Evolutionary conservation across 1,284 basidiomycete species (phyloP).

Genomic region (Wallemia hederae): DNA sequence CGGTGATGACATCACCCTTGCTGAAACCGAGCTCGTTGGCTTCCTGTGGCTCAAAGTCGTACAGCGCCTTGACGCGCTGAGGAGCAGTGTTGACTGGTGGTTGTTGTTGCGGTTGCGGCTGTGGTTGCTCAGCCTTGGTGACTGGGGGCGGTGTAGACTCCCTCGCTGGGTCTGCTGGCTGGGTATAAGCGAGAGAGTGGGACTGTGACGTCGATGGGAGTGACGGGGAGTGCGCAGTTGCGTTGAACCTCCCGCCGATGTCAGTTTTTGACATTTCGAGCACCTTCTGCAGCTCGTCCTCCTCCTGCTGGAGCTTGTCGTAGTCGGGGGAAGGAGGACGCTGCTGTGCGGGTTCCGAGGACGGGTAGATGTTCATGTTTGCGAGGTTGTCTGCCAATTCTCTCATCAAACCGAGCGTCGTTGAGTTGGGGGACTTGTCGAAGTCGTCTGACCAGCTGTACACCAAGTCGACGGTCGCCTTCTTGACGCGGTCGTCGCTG

Average conservation of each 20-base stretch:
- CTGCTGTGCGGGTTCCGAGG: constrained; percentile 32
- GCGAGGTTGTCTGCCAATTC: constrained; percentile 55
- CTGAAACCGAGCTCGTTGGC: constrained; percentile 75
- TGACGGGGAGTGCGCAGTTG: constrained; percentile 1
- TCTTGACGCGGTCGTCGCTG: constrained; percentile 63
- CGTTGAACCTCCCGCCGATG: constrained; percentile 40
- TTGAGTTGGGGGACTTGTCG: constrained; percentile 28
- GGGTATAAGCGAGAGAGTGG: constrained; percentile 8
- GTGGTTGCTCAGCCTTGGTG: constrained; percentile 10
- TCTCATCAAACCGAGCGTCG: constrained; percentile 62
- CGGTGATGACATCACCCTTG: constrained; percentile 82
- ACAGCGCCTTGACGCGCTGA: constrained; percentile 64
- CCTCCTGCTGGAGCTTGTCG: constrained; percentile 48
- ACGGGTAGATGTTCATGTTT: constrained; percentile 13
- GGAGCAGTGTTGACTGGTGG: constrained; percentile 20
- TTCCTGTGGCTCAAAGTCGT: constrained; percentile 66
- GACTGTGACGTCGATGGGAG: constrained; percentile 5
- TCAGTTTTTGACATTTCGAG: constrained; percentile 67
- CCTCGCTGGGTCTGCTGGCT: constrained; percentile 9
- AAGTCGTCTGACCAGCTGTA: constrained; percentile 66
- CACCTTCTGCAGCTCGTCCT: constrained; percentile 70
- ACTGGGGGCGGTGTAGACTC: constrained; percentile 8
- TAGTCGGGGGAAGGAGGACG: constrained; percentile 41
- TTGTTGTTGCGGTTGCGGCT: constrained; percentile 13
- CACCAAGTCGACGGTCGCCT: constrained; percentile 39